Conservation (phyloP, 331 rosid genomes). For the Ulmus americana region DNA sequence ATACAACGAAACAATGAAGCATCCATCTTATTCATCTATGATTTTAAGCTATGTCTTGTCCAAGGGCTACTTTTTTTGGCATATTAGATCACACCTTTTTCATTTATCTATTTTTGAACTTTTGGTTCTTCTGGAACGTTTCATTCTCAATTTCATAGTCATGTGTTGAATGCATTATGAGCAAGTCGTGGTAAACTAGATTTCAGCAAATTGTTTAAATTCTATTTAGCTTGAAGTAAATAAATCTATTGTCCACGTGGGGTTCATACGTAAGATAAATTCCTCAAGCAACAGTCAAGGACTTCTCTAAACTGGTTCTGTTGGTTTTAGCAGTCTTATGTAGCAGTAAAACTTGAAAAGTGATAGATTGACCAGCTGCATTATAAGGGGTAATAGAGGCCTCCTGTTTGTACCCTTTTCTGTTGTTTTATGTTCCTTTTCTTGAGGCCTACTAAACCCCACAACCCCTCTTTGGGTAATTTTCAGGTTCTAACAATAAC, state of each 20-base stretch:
- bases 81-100: background rate
- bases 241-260: background rate
- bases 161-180: background rate
- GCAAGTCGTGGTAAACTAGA: background rate
- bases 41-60: background rate
- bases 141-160: background rate
- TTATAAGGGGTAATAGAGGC: background rate
- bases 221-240: background rate
- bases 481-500: conserved; percentile 80
- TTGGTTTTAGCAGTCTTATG: background rate
- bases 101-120: background rate
- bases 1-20: background rate
- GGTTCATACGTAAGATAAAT: background rate
- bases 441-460: background rate
- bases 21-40: background rate
- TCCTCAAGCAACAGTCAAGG: background rate
- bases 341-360: background rate
- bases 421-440: background rate
- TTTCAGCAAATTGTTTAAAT: background rate
- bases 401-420: background rate
- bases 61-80: background rate
- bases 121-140: no score
- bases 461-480: conserved; percentile 14
- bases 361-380: background rate
- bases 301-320: background rate